Evolutionary conservation across 495 filamentous ascomycete genomes (phyloP), one percentile per base, ranked within the genome.

Genomic region (Penicillium robsamsonii): DNA sequence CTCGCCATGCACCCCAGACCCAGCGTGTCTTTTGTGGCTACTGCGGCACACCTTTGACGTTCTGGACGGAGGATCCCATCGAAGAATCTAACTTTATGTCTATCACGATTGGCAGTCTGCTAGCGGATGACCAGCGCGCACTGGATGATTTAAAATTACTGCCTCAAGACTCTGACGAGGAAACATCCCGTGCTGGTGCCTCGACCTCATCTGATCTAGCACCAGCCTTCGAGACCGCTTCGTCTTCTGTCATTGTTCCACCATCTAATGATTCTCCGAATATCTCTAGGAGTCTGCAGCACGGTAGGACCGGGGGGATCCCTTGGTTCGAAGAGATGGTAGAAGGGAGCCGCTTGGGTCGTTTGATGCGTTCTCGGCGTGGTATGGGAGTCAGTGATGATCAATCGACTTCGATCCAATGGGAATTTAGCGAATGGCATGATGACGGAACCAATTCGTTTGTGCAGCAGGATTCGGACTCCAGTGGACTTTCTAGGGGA

Each of bases 251-350:
- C 10, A 51, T 70, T 30, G 60, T 70, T 18, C 68, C 64, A 0
- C 62, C 68, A 25, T 62, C 57, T 46, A 50, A 20, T 6, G 51
- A 61, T 12, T 44, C 58, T 8, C 38, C 53, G 10, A 42, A 53
- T 38, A 15, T 75, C 42, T 64, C 63, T 8, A 62, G 59, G 41
- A 65, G 49, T 51, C 70, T 63, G 38, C 67, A 70, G 61, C 61
- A 63, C 50, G 75, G 62, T 65, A 75, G 55, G 52, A 53, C 75
- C 8, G 61, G 75, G n/a, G 85, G 82, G 8, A 74, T 89, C 43
- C 87, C 89, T 2, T 96, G 90, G 90, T 91, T 95, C 62, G 90
- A 95, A 59, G 80, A 78, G 55, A 82, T 96, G 81, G 79, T 92
- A 1, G 80, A 87, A 56, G 86, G 90, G 30, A 91, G 88, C 62